Evolutionary conservation across 2,329 filamentous ascomycete species (phyloP), one percentile per base, ranked within the genome.

Genomic region (Simplicillium sp.): DNA sequence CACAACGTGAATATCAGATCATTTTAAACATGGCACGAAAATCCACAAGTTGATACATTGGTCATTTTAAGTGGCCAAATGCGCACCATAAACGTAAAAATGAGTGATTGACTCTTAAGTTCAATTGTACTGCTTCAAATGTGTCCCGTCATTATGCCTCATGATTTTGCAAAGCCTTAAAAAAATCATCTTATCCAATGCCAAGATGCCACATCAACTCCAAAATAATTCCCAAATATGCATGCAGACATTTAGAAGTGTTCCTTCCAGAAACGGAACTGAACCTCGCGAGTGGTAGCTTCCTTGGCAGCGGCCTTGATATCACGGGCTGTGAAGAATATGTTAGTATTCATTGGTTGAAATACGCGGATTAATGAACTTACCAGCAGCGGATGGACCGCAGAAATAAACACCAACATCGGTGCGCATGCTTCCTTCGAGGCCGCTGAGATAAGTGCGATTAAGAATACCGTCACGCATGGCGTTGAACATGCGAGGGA

Each of bases 231-330:
- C 11, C n/a, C 11, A 33, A 36, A 44, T 28, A 38, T 36, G 25
- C 45, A 48, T 33, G 50, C 48, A 29, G 50, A 49, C 41, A 37
- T 15, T 55, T 72, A 82, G 58, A 82, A 82, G 58, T 98, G 90
- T 65, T 98, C 92, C 70, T 98, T 98, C 92, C 92, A 98, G 71
- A 98, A 98, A 54, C 87, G 85, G 69, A 97, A 98, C 54, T 82
- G 78, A 43, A 98, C 87, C 51, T 94, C 85, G 47, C 77, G 77
- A 31, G 76, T 80, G 11, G 80, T 85, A 13, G 83, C 82, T 40
- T 70, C 61, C 55, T 83, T 84, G 50, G 86, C 84, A 13, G 90
- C 89, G 57, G 79, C 77, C 62, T 85, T 83, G 59, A 98, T 96
- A 54, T 87, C 79, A 50, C 88, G 77, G 7, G 90, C 90, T 65